phyloP scores from a whole-genome alignment of 1,284 basidiomycete species.

The Boletus albobrunnescens region DNA sequence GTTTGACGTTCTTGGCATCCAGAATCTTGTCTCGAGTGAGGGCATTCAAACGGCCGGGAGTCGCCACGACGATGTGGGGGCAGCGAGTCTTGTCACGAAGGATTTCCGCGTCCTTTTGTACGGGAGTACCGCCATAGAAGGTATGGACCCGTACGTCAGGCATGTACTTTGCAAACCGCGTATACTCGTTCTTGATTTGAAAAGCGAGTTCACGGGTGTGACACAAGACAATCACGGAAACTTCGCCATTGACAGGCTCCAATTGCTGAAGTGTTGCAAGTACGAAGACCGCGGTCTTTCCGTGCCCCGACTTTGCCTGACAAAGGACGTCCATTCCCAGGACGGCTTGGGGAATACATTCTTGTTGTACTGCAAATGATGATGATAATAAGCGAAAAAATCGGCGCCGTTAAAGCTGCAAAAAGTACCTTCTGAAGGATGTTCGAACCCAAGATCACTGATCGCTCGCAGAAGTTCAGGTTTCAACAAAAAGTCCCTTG shows the following conservation, averaged over 20 bases:
- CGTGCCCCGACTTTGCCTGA: constrained; percentile 99
- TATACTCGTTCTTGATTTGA: constrained; percentile 99
- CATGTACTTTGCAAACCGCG: constrained; percentile 99
- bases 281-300: constrained; percentile 99
- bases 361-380: constrained; percentile 83
- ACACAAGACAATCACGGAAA: constrained; percentile 95
- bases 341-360: constrained; percentile 99
- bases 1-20: constrained; percentile 92
- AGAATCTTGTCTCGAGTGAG: constrained; percentile 90
- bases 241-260: constrained; percentile 97
- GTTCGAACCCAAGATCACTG: constrained; percentile 98
- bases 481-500: constrained; percentile 27
- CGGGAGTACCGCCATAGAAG: constrained; percentile 96
- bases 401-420: background rate
- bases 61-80: constrained; percentile 98
- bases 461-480: constrained; percentile 91
- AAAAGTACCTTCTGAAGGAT: constrained; percentile 92
- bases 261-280: constrained; percentile 97
- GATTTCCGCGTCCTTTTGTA: constrained; percentile 90
- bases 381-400: background rate
- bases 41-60: constrained; percentile 93
- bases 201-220: constrained; percentile 99
- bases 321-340: constrained; percentile 99
- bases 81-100: constrained; percentile 97
- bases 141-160: constrained; percentile 96